phyloP scores from a whole-genome alignment of 2,329 filamentous ascomycete genomes.

The Cladosporium sp. region DNA sequence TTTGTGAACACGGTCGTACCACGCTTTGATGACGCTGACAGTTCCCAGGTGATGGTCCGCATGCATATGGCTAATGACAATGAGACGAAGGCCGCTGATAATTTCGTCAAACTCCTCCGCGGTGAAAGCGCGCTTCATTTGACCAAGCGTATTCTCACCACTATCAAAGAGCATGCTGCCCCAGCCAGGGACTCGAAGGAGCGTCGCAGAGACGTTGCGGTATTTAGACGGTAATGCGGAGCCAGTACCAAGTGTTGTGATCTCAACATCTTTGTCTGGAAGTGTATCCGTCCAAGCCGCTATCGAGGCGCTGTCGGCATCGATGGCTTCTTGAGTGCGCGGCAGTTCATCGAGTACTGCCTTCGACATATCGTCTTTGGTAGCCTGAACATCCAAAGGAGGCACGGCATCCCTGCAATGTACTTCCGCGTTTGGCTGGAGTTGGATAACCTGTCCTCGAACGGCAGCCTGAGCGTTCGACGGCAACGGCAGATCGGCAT shows the following conservation, averaged over 20 bases:
- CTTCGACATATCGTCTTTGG: slow-evolving; percentile 36
- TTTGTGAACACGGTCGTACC: slow-evolving; percentile 56
- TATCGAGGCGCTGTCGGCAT: slow-evolving; percentile 36
- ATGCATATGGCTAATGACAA: slow-evolving; percentile 94
- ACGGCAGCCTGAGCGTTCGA: slow-evolving; percentile 19
- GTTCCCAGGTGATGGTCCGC: slow-evolving; percentile 93
- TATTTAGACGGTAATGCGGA: slow-evolving; percentile 88
- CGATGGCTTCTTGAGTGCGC: slow-evolving; percentile 33
- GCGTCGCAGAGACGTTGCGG: slow-evolving; percentile 85
- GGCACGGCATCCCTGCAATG: slow-evolving; percentile 44
- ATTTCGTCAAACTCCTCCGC: slow-evolving; percentile 60
- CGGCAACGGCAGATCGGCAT: not conserved
- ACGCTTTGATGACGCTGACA: slow-evolving; percentile 72
- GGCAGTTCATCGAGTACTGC: slow-evolving; percentile 51
- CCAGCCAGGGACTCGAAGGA: slow-evolving; percentile 73
- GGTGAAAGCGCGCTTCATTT: slow-evolving; percentile 69
- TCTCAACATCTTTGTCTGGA: slow-evolving; percentile 68
- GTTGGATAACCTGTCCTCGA: slow-evolving; percentile 30
- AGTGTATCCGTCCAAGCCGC: slow-evolving; percentile 57
- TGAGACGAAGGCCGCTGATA: slow-evolving; percentile 68
- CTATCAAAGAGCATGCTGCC: slow-evolving; percentile 90
- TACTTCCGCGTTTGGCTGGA: slow-evolving; percentile 34
- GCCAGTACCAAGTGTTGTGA: slow-evolving; percentile 84
- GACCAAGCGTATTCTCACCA: slow-evolving; percentile 87
- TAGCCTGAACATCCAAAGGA: slow-evolving; percentile 44